phyloP scores from a whole-genome alignment of 352 stramenopile genomes.

The Globisporangium okanoganense region DNA sequence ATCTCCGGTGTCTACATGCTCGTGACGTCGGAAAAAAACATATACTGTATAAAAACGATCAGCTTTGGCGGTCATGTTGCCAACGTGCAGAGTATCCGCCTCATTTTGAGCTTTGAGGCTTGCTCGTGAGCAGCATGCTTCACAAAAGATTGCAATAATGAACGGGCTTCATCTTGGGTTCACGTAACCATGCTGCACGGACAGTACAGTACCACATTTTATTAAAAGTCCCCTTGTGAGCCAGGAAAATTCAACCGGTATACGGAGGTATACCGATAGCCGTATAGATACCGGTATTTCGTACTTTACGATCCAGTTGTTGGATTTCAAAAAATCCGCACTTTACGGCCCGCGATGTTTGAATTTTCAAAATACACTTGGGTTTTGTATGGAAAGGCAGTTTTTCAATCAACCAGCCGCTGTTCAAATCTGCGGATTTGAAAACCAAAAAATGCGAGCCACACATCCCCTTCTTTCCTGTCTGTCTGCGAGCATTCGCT shows the following conservation, averaged over 20 bases:
- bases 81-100: too few species aligned
- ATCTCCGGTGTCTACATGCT: too few species aligned
- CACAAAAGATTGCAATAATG: too few species aligned
- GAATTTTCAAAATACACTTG: slow-evolving; percentile 18
- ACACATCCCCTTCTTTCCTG: slow-evolving; percentile 1
- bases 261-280: background rate
- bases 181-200: too few species aligned
- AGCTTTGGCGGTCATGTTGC: too few species aligned
- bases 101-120: too few species aligned
- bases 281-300: background rate
- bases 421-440: slow-evolving; percentile 3
- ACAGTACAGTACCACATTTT: background rate
- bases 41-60: too few species aligned
- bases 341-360: slow-evolving; percentile 7
- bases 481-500: slow-evolving; percentile 14
- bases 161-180: too few species aligned
- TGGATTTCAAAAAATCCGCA: background rate
- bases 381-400: slow-evolving; percentile 4
- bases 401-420: background rate
- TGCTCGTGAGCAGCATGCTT: too few species aligned
- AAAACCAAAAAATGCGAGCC: slow-evolving; percentile 9
- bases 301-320: background rate
- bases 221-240: background rate
- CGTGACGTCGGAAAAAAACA: too few species aligned
- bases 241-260: slow-evolving; percentile 13